A percentile compares a stretch with the other conserved stretches of the same genome.
phyloP scores from a whole-genome alignment of 2,329 filamentous ascomycete species.

The Hortaea sp. region DNA sequence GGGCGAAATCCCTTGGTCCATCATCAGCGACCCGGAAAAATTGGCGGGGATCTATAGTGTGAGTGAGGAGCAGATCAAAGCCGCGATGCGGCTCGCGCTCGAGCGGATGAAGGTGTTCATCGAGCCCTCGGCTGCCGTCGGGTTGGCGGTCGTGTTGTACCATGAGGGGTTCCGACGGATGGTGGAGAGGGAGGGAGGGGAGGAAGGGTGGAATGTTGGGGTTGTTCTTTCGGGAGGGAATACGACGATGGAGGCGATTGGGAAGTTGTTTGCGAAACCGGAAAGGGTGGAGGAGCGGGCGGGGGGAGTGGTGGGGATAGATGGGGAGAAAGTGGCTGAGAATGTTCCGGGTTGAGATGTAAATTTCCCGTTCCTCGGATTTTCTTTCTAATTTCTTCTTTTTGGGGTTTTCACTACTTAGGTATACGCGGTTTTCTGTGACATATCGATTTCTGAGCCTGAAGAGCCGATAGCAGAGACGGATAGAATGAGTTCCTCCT shows the following conservation, averaged over 20 bases:
- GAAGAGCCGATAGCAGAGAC: too few species aligned
- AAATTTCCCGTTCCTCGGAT: not conserved
- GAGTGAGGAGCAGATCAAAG: conserved; percentile 69
- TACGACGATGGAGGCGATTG: conserved; percentile 52
- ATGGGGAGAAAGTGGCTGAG: conserved; percentile 35
- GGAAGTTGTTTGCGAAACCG: conserved; percentile 39
- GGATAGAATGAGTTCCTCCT: too few species aligned
- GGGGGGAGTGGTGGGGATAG: conserved; percentile 28
- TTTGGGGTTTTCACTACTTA: too few species aligned
- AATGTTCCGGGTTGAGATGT: conserved; percentile 26
- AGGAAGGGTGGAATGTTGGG: conserved; percentile 62
- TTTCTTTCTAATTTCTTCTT: too few species aligned
- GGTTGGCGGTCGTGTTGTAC: conserved; percentile 69
- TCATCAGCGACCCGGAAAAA: conserved; percentile 63
- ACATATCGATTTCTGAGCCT: too few species aligned
- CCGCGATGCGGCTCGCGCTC: conserved; percentile 64
- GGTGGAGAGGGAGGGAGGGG: conserved; percentile 61
- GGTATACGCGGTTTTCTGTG: too few species aligned
- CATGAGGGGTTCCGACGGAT: conserved; percentile 70
- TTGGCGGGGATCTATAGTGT: conserved; percentile 64
- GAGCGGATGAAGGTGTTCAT: conserved; percentile 87
- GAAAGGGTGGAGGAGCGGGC: conserved; percentile 27
- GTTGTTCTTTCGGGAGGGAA: conserved; percentile 56
- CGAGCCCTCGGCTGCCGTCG: conserved; percentile 80
- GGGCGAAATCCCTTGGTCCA: conserved; percentile 62